Base-by-base conservation (phyloP, 192 early-diverging fungal genomes). In the Chytriomyces sp. region DNA sequence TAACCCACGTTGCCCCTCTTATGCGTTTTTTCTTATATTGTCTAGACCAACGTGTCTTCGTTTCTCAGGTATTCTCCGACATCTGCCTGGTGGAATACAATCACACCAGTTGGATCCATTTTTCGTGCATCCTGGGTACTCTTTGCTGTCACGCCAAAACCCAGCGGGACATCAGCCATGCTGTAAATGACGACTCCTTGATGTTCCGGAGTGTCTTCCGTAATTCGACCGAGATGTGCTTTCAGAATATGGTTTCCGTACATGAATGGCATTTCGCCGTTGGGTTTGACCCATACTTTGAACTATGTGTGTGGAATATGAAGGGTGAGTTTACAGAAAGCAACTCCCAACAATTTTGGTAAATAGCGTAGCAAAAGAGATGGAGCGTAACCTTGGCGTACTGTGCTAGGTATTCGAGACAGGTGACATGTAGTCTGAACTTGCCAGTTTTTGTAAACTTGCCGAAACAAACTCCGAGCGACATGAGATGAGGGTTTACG, bases 241-340 rank as follows among this genome's bases (percentile, higher is more conserved):
- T 97, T 99, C 66, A 97, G 89, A 60, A 98, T 88, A 80, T 99
- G 92, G 88, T 99, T 99, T 11, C 98, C 97, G 79, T 99, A 99
- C 73, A 99, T 75, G 87, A 95, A 99, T 9, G 95, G 93, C 96
- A 97, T 98, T 84, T 99, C 98, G 65, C 98, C 98, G 79, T 94
- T 97, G 46, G 98, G 96, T 83, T 98, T 99, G 64, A 99, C 92
- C 97, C 98, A 99, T 64, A 99, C 92, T 84, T 99, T 98, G 90
- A 97, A 94, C 91, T 94, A 85, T 49, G 20, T 5, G 28, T 57
- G 20, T 0, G 0, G 53, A 3, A 20, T 57, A 3, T 1, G 3
- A 57, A 1, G 53, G 13, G 53, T 57, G 20, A 57, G 53, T 57
- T 57, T 11, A 3, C 13, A 57, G 53, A 57, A 57, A 57, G 11